A percentile compares a stretch with the other conserved stretches of the same genome.
These are phyloP conservation scores for Xylaria sp. DNA, from an alignment of 2,329 filamentous ascomycete genomes.

Conservation along the genomic window DNA sequence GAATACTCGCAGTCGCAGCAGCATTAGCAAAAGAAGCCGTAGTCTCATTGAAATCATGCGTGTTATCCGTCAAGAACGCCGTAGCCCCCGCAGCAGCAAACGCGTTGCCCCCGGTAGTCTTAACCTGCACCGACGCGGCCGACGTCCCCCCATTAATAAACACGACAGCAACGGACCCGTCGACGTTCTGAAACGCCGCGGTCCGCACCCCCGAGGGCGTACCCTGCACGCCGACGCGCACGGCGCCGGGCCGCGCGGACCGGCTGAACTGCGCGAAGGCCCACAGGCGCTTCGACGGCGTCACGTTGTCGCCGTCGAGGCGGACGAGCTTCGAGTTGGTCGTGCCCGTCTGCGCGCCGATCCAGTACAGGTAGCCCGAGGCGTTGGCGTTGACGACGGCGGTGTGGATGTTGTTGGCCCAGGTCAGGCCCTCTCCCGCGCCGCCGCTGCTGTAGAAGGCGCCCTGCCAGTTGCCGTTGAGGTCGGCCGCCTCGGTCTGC, in stretches of 20 bases:
- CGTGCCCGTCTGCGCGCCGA: slow-evolving; percentile 35
- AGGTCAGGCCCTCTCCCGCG: slow-evolving; percentile 53
- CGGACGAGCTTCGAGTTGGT: slow-evolving; percentile 40
- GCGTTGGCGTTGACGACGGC: slow-evolving; percentile 58
- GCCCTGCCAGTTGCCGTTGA: slow-evolving; percentile 50
- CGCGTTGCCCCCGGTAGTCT: slow-evolving; percentile 19
- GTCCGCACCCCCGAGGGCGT: slow-evolving; percentile 30
- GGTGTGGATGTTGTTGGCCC: slow-evolving; percentile 53
- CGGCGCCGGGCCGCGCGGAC: slow-evolving; percentile 34
- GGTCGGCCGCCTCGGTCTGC: slow-evolving; percentile 60
- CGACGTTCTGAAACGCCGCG: slow-evolving; percentile 40
- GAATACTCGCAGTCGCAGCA: slow-evolving; percentile 26
- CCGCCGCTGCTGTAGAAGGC: slow-evolving; percentile 57
- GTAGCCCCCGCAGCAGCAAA: slow-evolving; percentile 31
- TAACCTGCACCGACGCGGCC: slow-evolving; percentile 28
- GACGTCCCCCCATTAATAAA: slow-evolving; percentile 40
- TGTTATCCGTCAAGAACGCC: slow-evolving; percentile 42
- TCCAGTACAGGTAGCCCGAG: slow-evolving; percentile 60
- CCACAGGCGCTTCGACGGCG: slow-evolving; percentile 34
- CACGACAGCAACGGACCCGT: slow-evolving; percentile 39
- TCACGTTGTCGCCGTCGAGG: slow-evolving; percentile 32
- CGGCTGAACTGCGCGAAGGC: slow-evolving; percentile 41
- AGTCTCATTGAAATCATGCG: slow-evolving; percentile 38
- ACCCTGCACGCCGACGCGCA: slow-evolving; percentile 33
- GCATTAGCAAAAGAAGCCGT: slow-evolving; percentile 17